Conservation (phyloP, 1,284 basidiomycete species). For the Heterobasidion annosum region DNA sequence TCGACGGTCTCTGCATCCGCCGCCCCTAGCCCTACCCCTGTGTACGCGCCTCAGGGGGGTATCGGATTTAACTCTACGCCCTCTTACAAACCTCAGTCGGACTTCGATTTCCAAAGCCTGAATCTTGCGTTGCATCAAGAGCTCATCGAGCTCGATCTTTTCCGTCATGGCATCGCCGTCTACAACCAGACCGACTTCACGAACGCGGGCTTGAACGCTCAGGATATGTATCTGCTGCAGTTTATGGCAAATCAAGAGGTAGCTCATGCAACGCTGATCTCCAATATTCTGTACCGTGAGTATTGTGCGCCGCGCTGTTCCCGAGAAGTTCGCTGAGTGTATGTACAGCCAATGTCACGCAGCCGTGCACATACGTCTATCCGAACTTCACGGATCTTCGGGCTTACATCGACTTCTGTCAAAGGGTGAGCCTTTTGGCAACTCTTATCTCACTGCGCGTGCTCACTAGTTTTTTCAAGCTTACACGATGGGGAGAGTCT, state of each 20-base stretch:
- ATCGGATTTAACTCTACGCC: constrained; percentile 35
- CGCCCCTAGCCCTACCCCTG: constrained; percentile 16
- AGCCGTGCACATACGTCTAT: constrained; percentile 55
- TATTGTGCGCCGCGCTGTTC: too few species aligned
- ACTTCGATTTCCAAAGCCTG: constrained; percentile 59
- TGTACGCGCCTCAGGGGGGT: constrained; percentile 19
- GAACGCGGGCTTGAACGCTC: constrained; percentile 41
- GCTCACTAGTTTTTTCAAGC: constrained; percentile 10
- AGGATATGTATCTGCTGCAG: constrained; percentile 44
- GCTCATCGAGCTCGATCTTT: constrained; percentile 54
- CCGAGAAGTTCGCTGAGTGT: neutral
- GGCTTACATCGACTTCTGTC: constrained; percentile 56
- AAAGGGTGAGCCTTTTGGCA: constrained; percentile 27
- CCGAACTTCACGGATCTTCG: constrained; percentile 43
- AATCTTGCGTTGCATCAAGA: constrained; percentile 55
- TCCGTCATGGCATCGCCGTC: constrained; percentile 46
- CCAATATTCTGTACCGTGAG: constrained; percentile 1
- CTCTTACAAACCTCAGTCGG: constrained; percentile 36
- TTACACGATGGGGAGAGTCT: constrained; percentile 51
- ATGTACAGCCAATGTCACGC: constrained; percentile 21
- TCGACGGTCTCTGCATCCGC: constrained; percentile 10
- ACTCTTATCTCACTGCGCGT: neutral
- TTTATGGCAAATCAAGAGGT: constrained; percentile 55
- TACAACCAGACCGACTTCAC: constrained; percentile 52
- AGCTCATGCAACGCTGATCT: constrained; percentile 40